Evolutionary conservation across 2,329 filamentous ascomycete genomes (phyloP), one percentile per base, ranked within the genome.

Genomic region (Microdochium nivale): DNA sequence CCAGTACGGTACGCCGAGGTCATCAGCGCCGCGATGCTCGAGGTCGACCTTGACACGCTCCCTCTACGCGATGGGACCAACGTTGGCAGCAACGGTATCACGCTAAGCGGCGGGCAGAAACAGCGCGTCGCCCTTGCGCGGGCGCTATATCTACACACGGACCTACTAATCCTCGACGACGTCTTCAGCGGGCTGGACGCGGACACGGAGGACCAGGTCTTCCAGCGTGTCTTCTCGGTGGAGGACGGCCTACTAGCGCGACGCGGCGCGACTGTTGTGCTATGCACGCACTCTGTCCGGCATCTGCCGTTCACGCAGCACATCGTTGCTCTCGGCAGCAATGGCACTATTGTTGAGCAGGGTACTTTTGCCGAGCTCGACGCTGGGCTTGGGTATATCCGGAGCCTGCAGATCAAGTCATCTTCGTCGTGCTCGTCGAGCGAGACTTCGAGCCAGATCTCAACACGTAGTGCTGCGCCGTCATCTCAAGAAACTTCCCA

Each of bases 101-200:
- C 66, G 3, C 62, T 78, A 0, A 75, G 71, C 3, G 75, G 75
- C 8, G 74, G 74, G 0, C 75, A 78, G 55, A 71, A 69, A 54
- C 69, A 73, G 49, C 66, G 71, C 13, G 60, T 75, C 2, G 57
- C 62, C 7, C 49, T 69, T 16, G 67, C 67, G 1, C 59, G 67
- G 7, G 60, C 65, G 3, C 53, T 70, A 1, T 70, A 67, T 48
- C 49, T 64, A 2, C 54, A 62, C 2, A 53, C 61, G 8, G 55
- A 60, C 7, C 49, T 70, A 7, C 35, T 68, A 2, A 51, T 71
- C 3, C 51, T 70, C 7, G 68, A 70, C 35, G 68, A 71, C 53
- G 52, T 67, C 2, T 63, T 70, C 11, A 69, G 64, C 30, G 66
- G 66, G 0, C 59, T 70, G 1, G 68, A 70, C 50, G 59, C 58